Evolutionary conservation across 2,329 filamentous ascomycete species (phyloP), one percentile per base, ranked within the genome.

Genomic region (Rugonectria rugulosa): DNA sequence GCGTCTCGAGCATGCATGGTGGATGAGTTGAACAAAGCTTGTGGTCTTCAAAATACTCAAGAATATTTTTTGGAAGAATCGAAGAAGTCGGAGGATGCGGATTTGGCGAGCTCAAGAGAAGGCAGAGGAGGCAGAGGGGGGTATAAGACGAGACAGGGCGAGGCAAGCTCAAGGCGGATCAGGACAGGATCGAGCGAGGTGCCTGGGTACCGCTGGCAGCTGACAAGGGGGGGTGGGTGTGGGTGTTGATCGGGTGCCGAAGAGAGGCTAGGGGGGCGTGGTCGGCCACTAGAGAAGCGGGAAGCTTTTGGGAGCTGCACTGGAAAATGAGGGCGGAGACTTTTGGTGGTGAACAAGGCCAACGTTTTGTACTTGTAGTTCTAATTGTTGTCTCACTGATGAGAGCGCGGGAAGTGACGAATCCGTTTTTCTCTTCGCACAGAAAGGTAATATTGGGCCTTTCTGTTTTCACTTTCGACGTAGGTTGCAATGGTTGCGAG

Each of bases 1-100:
- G 83, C 81, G 70, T 87, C 81, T 65, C 79, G 75, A 47, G 77
- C 80, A 58, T 84, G 78, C 81, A 87, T 85, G 61, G 57, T 70
- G 56, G 60, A 51, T 44, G 44, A 43, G 36, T 34, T 44, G 42
- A 48, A 23, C 21, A 37, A 44, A 17, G 17, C 19, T 20, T 19
- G 38, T 19, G 27, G 58, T 37, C 44, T 49, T 34, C 40, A 26
- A 8, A 21, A n/a, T n/a, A n/a, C n/a, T n/a, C n/a, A n/a, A n/a
- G 14, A 44, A 31, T 27, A 26, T 29, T 17, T 46, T 12, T 27
- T 29, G 10, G 40, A 40, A 45, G 41, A 56, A 21, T 45, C 43
- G 46, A 40, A 42, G 46, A 51, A 44, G 36, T 23, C 53, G 27
- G 53, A 56, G 45, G 46, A 38, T 29, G 46, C 53, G 46, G 53